phyloP scores from a whole-genome alignment of 176 grass and related monocot species.

The Triticum monococcum region DNA sequence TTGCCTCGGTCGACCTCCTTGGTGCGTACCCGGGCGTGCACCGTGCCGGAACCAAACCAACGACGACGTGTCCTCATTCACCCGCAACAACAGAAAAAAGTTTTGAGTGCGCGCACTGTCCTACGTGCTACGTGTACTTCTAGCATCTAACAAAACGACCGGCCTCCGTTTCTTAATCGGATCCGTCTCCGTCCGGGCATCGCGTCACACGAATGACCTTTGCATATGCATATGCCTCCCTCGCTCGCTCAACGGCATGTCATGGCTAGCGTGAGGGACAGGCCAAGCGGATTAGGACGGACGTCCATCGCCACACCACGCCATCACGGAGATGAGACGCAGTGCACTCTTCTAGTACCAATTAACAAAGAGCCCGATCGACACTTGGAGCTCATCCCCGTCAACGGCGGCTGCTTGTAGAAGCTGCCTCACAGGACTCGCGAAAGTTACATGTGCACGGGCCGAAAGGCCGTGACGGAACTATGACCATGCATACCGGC shows the following conservation, averaged over 20 bases:
- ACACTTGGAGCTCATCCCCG: conserved; percentile 2
- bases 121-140: background rate
- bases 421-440: background rate
- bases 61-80: background rate
- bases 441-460: background rate
- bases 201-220: background rate
- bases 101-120: background rate
- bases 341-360: background rate
- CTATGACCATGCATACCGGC: background rate
- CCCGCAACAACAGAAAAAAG: background rate
- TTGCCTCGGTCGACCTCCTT: background rate
- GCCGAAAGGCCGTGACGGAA: background rate
- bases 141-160: background rate
- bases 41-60: background rate
- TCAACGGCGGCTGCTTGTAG: background rate
- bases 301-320: background rate
- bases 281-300: conserved; percentile 4
- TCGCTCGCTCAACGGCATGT: too few species aligned
- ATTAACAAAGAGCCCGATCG: background rate
- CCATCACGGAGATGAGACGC: background rate
- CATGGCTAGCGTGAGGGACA: background rate
- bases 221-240: background rate
- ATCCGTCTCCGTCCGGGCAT: background rate
- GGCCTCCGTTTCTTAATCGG: background rate
- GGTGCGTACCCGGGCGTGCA: background rate